These are phyloP conservation scores for Chamaecyparis obtusa DNA, from an alignment of 75 land plant species.

Conservation along the genomic window DNA sequence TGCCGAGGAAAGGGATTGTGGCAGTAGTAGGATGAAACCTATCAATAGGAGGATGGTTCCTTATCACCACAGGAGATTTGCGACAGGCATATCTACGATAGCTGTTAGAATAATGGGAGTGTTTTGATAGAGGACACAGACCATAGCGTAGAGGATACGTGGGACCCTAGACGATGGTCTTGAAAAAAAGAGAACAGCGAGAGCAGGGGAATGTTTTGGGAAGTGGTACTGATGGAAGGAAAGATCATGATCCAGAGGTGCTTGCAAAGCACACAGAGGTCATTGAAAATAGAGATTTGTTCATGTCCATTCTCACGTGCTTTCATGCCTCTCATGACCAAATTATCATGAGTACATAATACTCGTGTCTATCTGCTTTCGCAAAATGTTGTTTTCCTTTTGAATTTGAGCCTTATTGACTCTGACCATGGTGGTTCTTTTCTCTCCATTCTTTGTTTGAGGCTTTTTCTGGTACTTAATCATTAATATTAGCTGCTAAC, in stretches of 20 bases:
- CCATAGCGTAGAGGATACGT: no score
- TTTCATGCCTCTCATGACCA: constrained; percentile 39
- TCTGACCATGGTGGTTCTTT: not conserved
- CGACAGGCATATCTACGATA: no score
- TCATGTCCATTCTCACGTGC: constrained; percentile 32
- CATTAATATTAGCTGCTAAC: not conserved
- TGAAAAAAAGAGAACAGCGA: no score
- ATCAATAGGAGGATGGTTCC: no score
- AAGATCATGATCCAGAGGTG: constrained; percentile 38
- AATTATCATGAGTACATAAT: constrained; percentile 26
- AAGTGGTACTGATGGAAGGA: no score
- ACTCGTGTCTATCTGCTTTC: not conserved
- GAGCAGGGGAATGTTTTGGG: no score
- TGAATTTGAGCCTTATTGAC: not conserved
- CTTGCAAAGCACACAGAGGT: constrained; percentile 34
- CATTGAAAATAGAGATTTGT: constrained; percentile 22
- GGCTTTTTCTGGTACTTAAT: not conserved
- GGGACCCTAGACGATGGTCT: no score
- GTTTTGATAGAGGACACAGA: no score
- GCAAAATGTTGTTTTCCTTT: not conserved
- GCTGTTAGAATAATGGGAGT: no score
- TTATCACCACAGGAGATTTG: no score
- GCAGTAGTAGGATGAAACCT: no score
- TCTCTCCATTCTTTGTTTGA: not conserved
- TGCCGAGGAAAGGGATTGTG: no score